These are phyloP conservation scores for Brassica rapa DNA, from an alignment of 345 rosid species.

Conservation along the genomic window DNA sequence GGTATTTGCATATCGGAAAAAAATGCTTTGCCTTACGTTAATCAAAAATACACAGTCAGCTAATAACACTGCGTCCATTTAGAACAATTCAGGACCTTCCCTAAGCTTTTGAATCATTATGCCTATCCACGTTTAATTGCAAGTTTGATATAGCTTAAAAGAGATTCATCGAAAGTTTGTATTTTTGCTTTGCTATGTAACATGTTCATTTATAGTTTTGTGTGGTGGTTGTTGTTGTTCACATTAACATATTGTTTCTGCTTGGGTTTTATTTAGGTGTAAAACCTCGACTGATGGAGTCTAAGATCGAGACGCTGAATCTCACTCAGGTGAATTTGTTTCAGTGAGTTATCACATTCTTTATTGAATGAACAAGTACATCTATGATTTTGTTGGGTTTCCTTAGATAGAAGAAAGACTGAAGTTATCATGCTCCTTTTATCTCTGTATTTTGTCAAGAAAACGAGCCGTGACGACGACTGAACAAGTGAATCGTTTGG, in stretches of 20 bases:
- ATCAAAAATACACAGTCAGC: background rate
- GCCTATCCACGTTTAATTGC: background rate
- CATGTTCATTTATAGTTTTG: background rate
- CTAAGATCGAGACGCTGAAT: background rate
- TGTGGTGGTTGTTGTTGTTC: background rate
- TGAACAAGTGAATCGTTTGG: constrained; percentile 35
- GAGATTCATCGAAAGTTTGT: background rate
- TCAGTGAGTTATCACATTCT: background rate
- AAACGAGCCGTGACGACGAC: background rate
- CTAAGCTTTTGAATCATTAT: background rate
- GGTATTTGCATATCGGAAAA: background rate
- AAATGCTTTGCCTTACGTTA: background rate
- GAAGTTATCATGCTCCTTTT: background rate
- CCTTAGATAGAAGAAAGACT: background rate
- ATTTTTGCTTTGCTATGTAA: background rate
- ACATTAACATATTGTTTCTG: background rate
- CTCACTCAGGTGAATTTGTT: background rate
- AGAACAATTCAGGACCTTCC: background rate
- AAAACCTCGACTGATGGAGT: background rate
- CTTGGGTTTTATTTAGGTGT: background rate
- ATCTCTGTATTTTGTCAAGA: background rate
- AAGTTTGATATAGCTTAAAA: background rate
- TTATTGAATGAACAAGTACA: background rate
- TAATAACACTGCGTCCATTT: background rate
- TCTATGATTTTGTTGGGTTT: background rate